Evolutionary conservation across 1,284 basidiomycete species (phyloP).

Genomic region (Papiliotrema laurentii): DNA sequence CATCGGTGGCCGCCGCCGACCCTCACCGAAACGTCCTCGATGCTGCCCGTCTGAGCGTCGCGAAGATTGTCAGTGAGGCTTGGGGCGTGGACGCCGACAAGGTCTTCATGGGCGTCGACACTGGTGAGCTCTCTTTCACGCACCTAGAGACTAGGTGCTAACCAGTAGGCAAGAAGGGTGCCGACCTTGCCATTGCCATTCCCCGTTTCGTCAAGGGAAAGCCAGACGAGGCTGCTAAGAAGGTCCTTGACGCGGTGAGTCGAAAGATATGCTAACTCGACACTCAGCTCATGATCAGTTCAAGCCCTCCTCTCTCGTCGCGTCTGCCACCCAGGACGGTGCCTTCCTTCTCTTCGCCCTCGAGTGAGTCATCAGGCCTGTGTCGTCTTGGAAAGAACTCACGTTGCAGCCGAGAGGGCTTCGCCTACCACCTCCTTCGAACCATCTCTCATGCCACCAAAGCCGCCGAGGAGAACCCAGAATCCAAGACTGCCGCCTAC

Average conservation of each 20-base stretch:
- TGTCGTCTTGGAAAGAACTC: not conserved
- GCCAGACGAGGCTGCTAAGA: conserved; percentile 73
- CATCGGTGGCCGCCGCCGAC: conserved; percentile 62
- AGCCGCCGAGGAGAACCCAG: conserved; percentile 29
- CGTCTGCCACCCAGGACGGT: conserved; percentile 59
- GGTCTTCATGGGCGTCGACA: conserved; percentile 79
- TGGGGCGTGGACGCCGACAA: conserved; percentile 66
- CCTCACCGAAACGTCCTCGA: conserved; percentile 70
- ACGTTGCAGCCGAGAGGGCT: conserved; percentile 51
- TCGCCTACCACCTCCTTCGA: conserved; percentile 70
- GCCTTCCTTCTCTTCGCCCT: conserved; percentile 79
- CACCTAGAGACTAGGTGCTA: not conserved
- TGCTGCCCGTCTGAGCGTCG: conserved; percentile 78
- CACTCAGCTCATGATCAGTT: conserved; percentile 54
- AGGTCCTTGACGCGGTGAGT: conserved; percentile 69
- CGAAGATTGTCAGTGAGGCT: conserved; percentile 66
- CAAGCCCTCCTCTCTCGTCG: conserved; percentile 52
- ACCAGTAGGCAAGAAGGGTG: conserved; percentile 70
- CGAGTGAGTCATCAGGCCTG: conserved; percentile 47
- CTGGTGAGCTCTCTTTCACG: conserved; percentile 38
- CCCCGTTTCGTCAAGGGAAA: conserved; percentile 83
- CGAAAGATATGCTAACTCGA: not conserved
- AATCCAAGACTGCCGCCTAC: conserved; percentile 56
- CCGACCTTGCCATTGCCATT: conserved; percentile 86
- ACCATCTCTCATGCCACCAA: conserved; percentile 71